Percentiles rank a stretch among this genome's conserved stretches.
These are phyloP conservation scores for Rhododendron henanense DNA, from an alignment of 148 eudicot genomes.

Conservation along the genomic window DNA sequence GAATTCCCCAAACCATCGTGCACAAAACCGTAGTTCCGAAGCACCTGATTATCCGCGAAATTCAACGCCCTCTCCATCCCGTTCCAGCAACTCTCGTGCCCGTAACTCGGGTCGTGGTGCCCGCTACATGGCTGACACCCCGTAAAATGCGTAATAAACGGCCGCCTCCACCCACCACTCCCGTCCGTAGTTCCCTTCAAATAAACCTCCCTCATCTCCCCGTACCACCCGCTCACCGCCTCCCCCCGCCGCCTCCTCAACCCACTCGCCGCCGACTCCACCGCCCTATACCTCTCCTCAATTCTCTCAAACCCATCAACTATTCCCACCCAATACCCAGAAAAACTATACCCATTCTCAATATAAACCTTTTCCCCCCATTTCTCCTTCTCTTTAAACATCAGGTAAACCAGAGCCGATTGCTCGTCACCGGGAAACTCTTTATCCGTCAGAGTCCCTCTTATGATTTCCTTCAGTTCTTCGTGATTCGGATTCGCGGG, in stretches of 20 bases:
- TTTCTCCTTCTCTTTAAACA: background rate
- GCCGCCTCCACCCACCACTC: slow-evolving; percentile 7
- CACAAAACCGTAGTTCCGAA: background rate
- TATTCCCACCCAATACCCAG: slow-evolving; percentile 13
- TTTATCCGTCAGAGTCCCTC: background rate
- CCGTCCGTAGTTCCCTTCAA: background rate
- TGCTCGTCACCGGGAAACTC: background rate
- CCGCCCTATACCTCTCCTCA: background rate
- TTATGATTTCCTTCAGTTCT: background rate
- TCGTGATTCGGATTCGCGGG: background rate
- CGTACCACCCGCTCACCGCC: background rate
- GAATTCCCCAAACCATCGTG: background rate
- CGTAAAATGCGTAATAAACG: slow-evolving; percentile 19
- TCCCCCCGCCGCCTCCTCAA: slow-evolving; percentile 7
- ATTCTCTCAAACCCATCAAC: background rate
- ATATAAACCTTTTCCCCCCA: slow-evolving; percentile 1
- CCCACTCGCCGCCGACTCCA: background rate
- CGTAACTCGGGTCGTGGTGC: slow-evolving; percentile 1
- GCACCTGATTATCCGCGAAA: background rate
- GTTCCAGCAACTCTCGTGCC: background rate
- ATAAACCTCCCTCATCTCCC: background rate
- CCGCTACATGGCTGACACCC: slow-evolving; percentile 27
- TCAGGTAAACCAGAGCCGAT: background rate
- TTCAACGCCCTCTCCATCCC: slow-evolving; percentile 21
- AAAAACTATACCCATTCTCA: background rate